Percentiles rank a stretch among this genome's conserved stretches.
Conservation (phyloP, 108 stramenopile genomes). For the Aureococcus anophagefferens region DNA sequence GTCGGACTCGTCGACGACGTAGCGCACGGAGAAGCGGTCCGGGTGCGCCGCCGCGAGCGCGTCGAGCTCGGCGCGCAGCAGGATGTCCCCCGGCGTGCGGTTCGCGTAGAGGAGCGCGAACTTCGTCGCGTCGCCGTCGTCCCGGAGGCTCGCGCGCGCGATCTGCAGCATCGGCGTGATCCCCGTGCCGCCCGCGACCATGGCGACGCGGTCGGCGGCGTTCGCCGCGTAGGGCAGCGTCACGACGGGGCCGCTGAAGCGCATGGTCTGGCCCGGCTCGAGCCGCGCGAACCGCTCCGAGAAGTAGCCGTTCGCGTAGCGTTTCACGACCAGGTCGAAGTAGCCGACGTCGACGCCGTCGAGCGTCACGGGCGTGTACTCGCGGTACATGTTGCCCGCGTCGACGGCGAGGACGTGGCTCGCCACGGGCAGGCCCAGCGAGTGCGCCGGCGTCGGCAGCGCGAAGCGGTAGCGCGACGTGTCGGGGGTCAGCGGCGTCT, state of each 20-base stretch:
- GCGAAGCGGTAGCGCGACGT: background rate
- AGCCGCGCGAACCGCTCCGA: background rate
- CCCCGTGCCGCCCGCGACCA: background rate
- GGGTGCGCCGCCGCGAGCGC: background rate
- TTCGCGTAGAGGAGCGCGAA: background rate
- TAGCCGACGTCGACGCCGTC: background rate
- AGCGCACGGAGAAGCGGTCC: background rate
- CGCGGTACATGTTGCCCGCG: background rate
- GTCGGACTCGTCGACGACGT: too few relatives aligned
- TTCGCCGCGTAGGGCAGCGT: background rate
- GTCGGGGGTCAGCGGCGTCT: too few relatives aligned
- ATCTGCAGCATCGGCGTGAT: background rate
- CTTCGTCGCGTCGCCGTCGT: background rate
- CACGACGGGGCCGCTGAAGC: background rate
- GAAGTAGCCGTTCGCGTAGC: background rate
- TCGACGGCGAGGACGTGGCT: background rate
- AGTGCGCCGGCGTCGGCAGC: background rate
- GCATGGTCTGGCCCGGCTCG: background rate
- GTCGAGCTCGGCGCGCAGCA: background rate
- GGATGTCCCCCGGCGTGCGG: background rate
- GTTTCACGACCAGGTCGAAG: background rate
- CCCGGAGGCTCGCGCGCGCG: background rate
- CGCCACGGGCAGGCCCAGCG: background rate
- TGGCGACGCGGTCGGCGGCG: background rate
- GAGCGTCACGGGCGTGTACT: background rate